phyloP scores from a whole-genome alignment of 768 basidiomycete species.

The Leccinellum rugosiceps region DNA sequence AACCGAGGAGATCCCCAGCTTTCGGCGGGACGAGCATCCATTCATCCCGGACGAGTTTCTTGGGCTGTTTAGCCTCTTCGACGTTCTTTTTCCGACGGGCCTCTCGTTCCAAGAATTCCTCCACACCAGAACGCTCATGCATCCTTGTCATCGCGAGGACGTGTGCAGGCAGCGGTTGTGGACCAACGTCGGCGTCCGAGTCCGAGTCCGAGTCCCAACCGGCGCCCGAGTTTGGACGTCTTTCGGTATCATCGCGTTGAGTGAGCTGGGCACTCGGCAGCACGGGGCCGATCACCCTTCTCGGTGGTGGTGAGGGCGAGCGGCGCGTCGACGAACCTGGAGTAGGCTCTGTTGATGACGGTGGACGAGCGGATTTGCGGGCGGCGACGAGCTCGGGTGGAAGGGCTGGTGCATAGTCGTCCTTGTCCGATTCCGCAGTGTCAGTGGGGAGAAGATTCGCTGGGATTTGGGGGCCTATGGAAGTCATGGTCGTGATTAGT shows the following conservation, averaged over 20 bases:
- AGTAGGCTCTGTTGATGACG: slow-evolving; percentile 14
- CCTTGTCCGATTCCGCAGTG: slow-evolving; percentile 43
- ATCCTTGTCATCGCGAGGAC: slow-evolving; percentile 23
- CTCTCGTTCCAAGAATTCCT: slow-evolving; percentile 84
- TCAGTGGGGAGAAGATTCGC: slow-evolving; percentile 39
- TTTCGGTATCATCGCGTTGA: slow-evolving; percentile 8
- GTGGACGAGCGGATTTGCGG: slow-evolving; percentile 32
- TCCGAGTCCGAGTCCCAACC: slow-evolving; percentile 65
- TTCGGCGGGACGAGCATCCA: slow-evolving; percentile 98
- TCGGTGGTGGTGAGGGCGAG: slow-evolving; percentile 17
- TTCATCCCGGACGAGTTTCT: slow-evolving; percentile 79
- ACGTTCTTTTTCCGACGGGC: slow-evolving; percentile 67
- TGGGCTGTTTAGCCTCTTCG: slow-evolving; percentile 80
- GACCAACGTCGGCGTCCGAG: slow-evolving; percentile 81
- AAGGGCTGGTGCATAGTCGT: slow-evolving; percentile 69
- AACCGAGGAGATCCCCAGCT: slow-evolving; percentile 70
- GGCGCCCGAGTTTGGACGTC: slow-evolving; percentile 22
- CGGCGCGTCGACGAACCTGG: slow-evolving; percentile 24
- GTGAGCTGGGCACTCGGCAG: slow-evolving; percentile 41
- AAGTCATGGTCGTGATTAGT: slow-evolving; percentile 35
- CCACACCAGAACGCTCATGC: slow-evolving; percentile 59
- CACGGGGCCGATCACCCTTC: slow-evolving; percentile 51
- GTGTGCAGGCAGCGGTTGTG: slow-evolving; percentile 62
- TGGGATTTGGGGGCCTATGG: slow-evolving; percentile 59
- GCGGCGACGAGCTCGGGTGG: slow-evolving; percentile 65